phyloP scores from a whole-genome alignment of 2,329 filamentous ascomycete species.

The Exophiala alcalophila region DNA sequence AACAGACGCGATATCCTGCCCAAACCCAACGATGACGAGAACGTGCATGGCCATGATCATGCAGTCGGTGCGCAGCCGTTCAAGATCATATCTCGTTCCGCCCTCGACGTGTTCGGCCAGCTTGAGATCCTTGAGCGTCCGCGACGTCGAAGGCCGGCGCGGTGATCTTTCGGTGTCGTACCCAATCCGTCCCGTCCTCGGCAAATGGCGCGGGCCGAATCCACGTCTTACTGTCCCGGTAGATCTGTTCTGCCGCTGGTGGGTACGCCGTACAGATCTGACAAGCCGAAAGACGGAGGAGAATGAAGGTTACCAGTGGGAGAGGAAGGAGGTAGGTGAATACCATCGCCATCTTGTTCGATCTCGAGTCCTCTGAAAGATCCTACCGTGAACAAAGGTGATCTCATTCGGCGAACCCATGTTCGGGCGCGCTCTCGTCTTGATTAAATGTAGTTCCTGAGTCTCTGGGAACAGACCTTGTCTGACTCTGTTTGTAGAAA shows the following conservation, averaged over 20 bases:
- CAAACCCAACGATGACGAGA: slow-evolving; percentile 26
- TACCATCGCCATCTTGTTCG: too few species aligned
- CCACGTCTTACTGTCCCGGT: background rate
- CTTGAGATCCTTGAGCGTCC: slow-evolving; percentile 15
- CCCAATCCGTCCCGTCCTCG: slow-evolving; percentile 32
- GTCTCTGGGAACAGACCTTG: too few species aligned
- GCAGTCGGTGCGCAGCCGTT: background rate
- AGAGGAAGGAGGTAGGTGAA: too few species aligned
- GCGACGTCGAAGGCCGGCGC: slow-evolving; percentile 37
- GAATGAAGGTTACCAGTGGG: too few species aligned
- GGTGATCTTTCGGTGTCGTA: slow-evolving; percentile 43
- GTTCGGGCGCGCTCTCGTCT: too few species aligned
- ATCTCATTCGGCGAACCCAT: too few species aligned
- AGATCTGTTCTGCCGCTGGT: background rate
- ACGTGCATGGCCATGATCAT: slow-evolving; percentile 28
- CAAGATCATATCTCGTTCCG: background rate
- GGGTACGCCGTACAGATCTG: background rate
- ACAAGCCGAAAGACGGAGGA: too few species aligned
- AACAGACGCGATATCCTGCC: slow-evolving; percentile 4
- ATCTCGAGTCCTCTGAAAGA: too few species aligned
- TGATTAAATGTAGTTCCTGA: too few species aligned
- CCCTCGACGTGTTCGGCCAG: background rate
- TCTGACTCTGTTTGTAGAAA: too few species aligned
- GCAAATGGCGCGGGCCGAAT: background rate
- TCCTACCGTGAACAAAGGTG: too few species aligned